Percentiles rank a stretch among this genome's conserved stretches.
These are phyloP conservation scores for Metschnikowia reukaufii DNA, from an alignment of 805 yeast species.

Conservation along the genomic window DNA sequence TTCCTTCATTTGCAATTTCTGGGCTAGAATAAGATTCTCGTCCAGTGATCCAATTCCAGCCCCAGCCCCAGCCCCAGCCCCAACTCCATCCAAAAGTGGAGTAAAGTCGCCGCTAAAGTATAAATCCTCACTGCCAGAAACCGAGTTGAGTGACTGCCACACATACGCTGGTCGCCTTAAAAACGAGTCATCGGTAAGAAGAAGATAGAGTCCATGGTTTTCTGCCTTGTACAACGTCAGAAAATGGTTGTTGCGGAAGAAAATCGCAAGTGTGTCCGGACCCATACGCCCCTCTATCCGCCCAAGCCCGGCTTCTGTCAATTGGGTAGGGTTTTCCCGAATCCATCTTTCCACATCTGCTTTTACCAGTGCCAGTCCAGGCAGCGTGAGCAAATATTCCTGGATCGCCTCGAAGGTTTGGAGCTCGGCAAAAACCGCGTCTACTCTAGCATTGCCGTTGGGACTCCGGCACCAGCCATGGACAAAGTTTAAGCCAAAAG, in stretches of 20 bases:
- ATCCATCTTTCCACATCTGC: conserved; percentile 39
- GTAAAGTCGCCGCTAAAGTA: conserved; percentile 67
- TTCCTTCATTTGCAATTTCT: conserved; percentile 56
- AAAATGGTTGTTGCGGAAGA: conserved; percentile 91
- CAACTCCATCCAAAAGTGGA: conserved; percentile 40
- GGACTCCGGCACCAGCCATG: conserved; percentile 74
- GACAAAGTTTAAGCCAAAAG: conserved; percentile 58
- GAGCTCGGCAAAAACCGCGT: conserved; percentile 21
- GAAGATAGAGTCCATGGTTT: conserved; percentile 51
- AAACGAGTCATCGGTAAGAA: conserved; percentile 77
- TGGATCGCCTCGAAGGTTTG: conserved; percentile 57
- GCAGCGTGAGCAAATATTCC: conserved; percentile 42
- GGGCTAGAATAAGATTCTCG: conserved; percentile 33
- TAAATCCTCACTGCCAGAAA: conserved; percentile 66
- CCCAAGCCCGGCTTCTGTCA: conserved; percentile 66
- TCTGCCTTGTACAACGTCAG: conserved; percentile 61
- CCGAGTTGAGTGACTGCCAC: conserved; percentile 77
- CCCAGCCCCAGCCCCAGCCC: conserved; percentile 5
- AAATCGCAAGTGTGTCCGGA: conserved; percentile 59
- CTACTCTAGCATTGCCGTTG: conserved; percentile 11
- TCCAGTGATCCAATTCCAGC: conserved; percentile 6
- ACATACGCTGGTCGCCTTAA: conserved; percentile 46
- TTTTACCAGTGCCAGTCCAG: conserved; percentile 16
- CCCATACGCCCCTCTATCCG: conserved; percentile 45
- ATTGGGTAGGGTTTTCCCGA: conserved; percentile 66